phyloP scores from a whole-genome alignment of 2,329 filamentous ascomycete species.

The Fonsecaea monophora region DNA sequence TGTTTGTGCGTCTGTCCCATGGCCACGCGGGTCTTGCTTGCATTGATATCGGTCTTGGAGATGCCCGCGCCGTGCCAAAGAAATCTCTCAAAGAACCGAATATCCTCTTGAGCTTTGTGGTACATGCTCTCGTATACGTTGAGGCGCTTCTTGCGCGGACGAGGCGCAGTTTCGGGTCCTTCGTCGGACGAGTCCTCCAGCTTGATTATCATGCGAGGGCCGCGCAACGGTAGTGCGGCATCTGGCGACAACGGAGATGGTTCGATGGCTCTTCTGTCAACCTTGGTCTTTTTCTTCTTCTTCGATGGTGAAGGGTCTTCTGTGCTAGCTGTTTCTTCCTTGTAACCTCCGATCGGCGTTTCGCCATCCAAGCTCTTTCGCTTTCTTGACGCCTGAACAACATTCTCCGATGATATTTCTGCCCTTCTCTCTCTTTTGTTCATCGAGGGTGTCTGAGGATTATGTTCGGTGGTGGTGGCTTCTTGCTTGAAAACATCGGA shows the following conservation, averaged over 20 bases:
- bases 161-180: background rate
- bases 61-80: conserved; percentile 6
- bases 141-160: background rate
- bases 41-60: background rate
- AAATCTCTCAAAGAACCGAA: conserved; percentile 4
- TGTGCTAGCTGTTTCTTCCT: background rate
- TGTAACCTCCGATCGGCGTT: background rate
- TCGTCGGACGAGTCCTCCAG: background rate
- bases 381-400: background rate
- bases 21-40: background rate
- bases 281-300: background rate
- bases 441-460: background rate
- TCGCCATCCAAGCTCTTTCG: background rate
- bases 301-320: background rate
- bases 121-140: background rate
- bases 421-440: background rate
- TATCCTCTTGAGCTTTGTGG: background rate
- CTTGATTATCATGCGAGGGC: background rate
- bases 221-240: background rate
- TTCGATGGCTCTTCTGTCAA: background rate
- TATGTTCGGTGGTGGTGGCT: background rate
- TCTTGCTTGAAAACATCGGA: background rate
- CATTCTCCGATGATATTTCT: background rate
- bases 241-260: background rate
- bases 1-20: background rate